Percentiles rank a stretch among this genome's conserved stretches.
Evolutionary conservation across 176 grass and related monocot species (phyloP).

Genomic region (Themeda triandra): DNA sequence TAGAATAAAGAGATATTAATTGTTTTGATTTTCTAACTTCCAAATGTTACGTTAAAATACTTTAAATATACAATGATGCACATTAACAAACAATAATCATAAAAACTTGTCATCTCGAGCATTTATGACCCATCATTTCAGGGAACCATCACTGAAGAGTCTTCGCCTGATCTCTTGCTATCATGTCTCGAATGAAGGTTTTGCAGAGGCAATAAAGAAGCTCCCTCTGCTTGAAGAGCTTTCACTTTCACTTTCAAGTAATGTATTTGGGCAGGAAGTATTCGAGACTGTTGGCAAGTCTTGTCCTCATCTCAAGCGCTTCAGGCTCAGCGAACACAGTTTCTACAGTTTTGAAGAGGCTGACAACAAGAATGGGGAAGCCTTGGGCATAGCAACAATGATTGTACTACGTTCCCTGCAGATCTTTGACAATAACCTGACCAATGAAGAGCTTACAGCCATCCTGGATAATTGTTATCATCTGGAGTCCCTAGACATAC

Average conservation of each 20-base stretch:
- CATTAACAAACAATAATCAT: too few relatives aligned
- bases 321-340: not conserved
- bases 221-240: not conserved
- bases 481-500: not conserved
- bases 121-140: too few relatives aligned
- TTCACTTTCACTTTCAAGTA: not conserved
- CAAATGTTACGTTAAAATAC: too few relatives aligned
- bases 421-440: not conserved
- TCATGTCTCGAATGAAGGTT: not conserved
- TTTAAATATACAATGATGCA: too few relatives aligned
- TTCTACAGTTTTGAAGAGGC: not conserved
- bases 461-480: not conserved
- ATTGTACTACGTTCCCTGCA: not conserved
- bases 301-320: not conserved
- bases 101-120: too few relatives aligned
- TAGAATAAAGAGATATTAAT: too few relatives aligned
- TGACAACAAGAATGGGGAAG: not conserved
- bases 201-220: not conserved
- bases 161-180: constrained; percentile 2
- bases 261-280: not conserved
- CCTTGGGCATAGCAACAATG: not conserved
- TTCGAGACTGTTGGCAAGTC: not conserved
- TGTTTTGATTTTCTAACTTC: too few relatives aligned
- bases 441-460: not conserved
- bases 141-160: not conserved